These are phyloP conservation scores for Typha latifolia DNA, from an alignment of 176 grass and related monocot species.

Conservation along the genomic window DNA sequence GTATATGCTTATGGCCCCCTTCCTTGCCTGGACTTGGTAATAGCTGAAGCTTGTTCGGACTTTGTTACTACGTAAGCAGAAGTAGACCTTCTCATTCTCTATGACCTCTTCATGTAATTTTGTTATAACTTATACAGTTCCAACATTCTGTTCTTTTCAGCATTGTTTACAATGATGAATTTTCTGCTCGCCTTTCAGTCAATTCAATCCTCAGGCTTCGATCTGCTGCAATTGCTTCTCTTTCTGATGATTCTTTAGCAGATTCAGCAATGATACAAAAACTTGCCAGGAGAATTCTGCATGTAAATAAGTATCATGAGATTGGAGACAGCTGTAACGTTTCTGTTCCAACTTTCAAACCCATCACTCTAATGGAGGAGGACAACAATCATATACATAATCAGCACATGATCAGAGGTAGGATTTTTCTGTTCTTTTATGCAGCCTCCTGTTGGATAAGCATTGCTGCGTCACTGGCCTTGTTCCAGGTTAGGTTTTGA, in stretches of 20 bases:
- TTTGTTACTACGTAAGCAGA: conserved; percentile 76
- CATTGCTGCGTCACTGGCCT: background rate
- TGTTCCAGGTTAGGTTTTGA: background rate
- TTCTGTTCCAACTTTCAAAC: conserved; percentile 3
- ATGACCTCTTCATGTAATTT: conserved; percentile 1
- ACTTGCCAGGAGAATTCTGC: conserved; percentile 78
- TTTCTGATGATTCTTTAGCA: conserved; percentile 73
- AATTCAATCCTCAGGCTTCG: conserved; percentile 86
- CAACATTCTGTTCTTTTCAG: conserved; percentile 31
- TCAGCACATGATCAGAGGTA: conserved; percentile 13
- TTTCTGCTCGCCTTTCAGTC: conserved; percentile 82
- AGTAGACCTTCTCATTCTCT: background rate
- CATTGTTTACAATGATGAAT: conserved; percentile 73
- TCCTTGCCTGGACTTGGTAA: conserved; percentile 68
- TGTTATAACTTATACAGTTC: conserved; percentile 8
- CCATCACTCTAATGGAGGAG: background rate
- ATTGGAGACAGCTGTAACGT: conserved; percentile 9
- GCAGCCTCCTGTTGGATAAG: conserved; percentile 2
- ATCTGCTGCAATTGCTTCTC: conserved; percentile 68
- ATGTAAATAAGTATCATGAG: conserved; percentile 53
- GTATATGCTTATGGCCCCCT: conserved; percentile 94
- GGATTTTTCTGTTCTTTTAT: conserved; percentile 9
- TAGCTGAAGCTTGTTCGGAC: conserved; percentile 89
- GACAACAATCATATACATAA: conserved; percentile 11
- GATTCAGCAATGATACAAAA: conserved; percentile 89